These are phyloP conservation scores for Tolypocladium ovalisporum DNA, from an alignment of 2,329 filamentous ascomycete species.

Conservation along the genomic window DNA sequence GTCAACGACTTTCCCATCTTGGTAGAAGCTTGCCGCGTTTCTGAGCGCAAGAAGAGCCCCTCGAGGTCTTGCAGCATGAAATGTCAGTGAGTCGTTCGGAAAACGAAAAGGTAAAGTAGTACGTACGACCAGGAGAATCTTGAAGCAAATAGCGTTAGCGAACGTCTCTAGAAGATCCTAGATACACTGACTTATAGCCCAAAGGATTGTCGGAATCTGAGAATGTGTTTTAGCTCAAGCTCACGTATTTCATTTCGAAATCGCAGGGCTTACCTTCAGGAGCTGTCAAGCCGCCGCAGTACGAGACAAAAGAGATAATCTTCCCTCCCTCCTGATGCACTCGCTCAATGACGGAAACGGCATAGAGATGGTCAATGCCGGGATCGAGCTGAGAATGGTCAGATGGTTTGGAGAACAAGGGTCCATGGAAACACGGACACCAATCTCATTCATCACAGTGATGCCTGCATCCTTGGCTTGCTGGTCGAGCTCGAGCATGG, in stretches of 20 bases:
- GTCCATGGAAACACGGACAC: slow-evolving; percentile 18
- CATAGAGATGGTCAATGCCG: slow-evolving; percentile 57
- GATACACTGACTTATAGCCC: slow-evolving; percentile 89
- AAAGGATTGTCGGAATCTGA: slow-evolving; percentile 79
- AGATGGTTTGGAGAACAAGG: too few species aligned
- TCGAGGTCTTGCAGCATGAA: too few species aligned
- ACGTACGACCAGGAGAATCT: slow-evolving; percentile 67
- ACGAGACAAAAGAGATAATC: slow-evolving; percentile 70
- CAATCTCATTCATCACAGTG: slow-evolving; percentile 97
- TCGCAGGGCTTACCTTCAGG: too few species aligned
- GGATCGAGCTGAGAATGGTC: slow-evolving; percentile 36
- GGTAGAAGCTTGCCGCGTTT: slow-evolving; percentile 75
- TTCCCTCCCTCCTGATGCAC: slow-evolving; percentile 85
- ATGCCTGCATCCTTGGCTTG: slow-evolving; percentile 82
- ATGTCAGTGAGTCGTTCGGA: too few species aligned
- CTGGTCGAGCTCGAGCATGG: slow-evolving; percentile 81
- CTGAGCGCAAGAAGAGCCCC: slow-evolving; percentile 80
- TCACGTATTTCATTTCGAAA: too few species aligned
- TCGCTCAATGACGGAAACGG: not conserved
- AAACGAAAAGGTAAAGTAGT: too few species aligned
- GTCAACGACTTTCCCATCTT: slow-evolving; percentile 65
- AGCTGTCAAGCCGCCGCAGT: slow-evolving; percentile 70
- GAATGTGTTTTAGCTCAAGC: too few species aligned
- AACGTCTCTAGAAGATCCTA: too few species aligned
- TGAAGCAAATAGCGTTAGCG: too few species aligned